These are phyloP conservation scores for Leptographium wingfieldii DNA, from an alignment of 2,329 filamentous ascomycete species.

Conservation along the genomic window DNA sequence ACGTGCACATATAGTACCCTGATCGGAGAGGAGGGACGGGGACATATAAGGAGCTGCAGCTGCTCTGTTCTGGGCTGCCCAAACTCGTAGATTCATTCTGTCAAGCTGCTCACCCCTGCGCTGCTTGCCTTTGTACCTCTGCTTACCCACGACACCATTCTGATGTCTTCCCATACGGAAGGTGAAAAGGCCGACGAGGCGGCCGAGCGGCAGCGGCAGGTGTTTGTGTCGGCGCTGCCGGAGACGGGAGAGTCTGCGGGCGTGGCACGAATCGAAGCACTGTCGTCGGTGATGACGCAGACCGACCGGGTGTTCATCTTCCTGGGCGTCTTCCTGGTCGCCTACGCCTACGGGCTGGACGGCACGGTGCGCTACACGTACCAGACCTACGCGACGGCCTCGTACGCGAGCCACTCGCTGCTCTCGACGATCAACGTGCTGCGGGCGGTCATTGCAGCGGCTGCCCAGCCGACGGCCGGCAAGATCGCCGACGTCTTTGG, in stretches of 20 bases:
- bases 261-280: conserved; percentile 46
- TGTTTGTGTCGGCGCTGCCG: conserved; percentile 9
- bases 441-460: conserved; percentile 19
- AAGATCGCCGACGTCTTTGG: conserved; percentile 54
- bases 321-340: conserved; percentile 46
- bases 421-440: conserved; percentile 39
- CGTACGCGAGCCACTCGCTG: conserved; percentile 38
- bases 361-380: conserved; percentile 42
- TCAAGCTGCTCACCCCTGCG: not conserved
- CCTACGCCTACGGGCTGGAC: conserved; percentile 52
- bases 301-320: conserved; percentile 39
- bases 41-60: not conserved
- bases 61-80: not conserved
- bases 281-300: conserved; percentile 37
- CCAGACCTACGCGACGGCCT: conserved; percentile 40
- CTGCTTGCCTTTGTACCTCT: not conserved
- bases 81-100: not conserved
- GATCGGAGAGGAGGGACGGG: not conserved
- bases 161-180: not conserved
- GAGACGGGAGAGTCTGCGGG: conserved; percentile 28
- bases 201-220: not conserved
- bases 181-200: not conserved
- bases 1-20: not conserved
- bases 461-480: conserved; percentile 34
- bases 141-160: not conserved